Base-by-base conservation (phyloP, 2,329 filamentous ascomycete genomes). In the Fusarium sp. region DNA sequence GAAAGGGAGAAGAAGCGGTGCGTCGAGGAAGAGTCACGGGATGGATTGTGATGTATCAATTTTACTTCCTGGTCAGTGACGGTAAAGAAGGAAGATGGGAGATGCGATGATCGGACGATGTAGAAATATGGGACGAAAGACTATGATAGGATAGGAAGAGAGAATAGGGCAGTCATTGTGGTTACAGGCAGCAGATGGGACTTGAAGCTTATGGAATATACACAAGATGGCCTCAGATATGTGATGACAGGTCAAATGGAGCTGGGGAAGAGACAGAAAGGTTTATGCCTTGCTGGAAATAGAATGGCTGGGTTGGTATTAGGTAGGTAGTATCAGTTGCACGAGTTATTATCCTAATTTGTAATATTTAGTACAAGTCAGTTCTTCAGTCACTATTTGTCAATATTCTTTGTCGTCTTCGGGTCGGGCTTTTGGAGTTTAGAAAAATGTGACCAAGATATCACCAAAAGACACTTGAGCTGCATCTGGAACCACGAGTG, bases 31-130 rank as follows among this genome's bases (percentile, higher is more conserved):
- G 39, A 68, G 44, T 56, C 64, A 65, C 46, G 62, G 55, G 56
- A 46, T 48, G 41, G 24, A 35, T 57, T 61, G 39, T 71, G 68
- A 71, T 58, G 33, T 62, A 68, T 71, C 68, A 70, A 59, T 46
- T 71, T 60, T 45, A 13, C n/a, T 30, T 46, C 56, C 24, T 37
- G 32, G 24, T 7, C 26, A 22, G 49, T 37, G 35, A 37, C n/a
- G 35, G 7, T 33, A 14, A 33, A 33, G 30, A 33, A 14, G 30
- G 30, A 33, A 10, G 30, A 33, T 15, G 30, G 14, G 10, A 15
- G 30, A 33, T 33, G 30, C 4, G 28, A 30, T 30, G 28, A 30
- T 30, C 28, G 28, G 28, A 30, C 9, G 28, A 30, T 30, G 10
- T 30, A 30, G 28, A 30, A 30, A 30, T 30, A 10, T 13, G 28